A percentile compares a stretch with the other conserved stretches of the same genome.
These are phyloP conservation scores for Colletotrichum spaethianum DNA, from an alignment of 2,329 filamentous ascomycete species.

Conservation along the genomic window DNA sequence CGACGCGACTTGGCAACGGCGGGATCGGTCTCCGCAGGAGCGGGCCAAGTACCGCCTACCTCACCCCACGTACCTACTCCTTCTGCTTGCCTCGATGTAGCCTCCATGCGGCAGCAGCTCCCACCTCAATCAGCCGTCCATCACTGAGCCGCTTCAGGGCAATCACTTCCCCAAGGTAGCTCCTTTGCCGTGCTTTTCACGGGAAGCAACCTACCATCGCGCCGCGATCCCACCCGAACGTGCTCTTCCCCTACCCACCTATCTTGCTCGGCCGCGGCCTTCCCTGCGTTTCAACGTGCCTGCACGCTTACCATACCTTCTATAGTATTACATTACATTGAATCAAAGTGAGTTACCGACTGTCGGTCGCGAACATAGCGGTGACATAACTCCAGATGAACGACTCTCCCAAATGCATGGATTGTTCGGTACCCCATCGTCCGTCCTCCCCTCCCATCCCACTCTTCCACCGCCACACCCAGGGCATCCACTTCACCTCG, in stretches of 20 bases:
- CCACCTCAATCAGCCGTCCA: slow-evolving; percentile 13
- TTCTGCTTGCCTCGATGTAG: background rate
- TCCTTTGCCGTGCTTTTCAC: background rate
- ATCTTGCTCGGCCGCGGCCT: background rate
- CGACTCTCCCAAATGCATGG: background rate
- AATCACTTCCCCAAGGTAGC: slow-evolving; percentile 1
- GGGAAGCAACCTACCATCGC: slow-evolving; percentile 25
- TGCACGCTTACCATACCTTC: background rate
- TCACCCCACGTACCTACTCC: background rate
- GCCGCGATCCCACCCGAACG: slow-evolving; percentile 36
- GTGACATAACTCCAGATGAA: slow-evolving; percentile 2
- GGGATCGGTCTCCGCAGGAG: background rate
- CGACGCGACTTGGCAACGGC: no score
- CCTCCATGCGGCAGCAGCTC: background rate
- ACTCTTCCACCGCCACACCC: background rate
- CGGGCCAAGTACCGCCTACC: slow-evolving; percentile 32
- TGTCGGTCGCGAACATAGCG: background rate
- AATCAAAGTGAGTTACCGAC: background rate
- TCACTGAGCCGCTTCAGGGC: background rate
- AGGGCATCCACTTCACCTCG: background rate
- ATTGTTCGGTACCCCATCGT: background rate
- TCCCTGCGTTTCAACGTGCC: slow-evolving; percentile 2
- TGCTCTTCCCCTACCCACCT: slow-evolving; percentile 13
- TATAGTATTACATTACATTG: background rate
- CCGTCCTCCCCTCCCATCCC: background rate